Percentiles rank a stretch among this genome's conserved stretches.
Evolutionary conservation across 148 eudicot species (phyloP).

Genomic region (Euryodendron excelsum): DNA sequence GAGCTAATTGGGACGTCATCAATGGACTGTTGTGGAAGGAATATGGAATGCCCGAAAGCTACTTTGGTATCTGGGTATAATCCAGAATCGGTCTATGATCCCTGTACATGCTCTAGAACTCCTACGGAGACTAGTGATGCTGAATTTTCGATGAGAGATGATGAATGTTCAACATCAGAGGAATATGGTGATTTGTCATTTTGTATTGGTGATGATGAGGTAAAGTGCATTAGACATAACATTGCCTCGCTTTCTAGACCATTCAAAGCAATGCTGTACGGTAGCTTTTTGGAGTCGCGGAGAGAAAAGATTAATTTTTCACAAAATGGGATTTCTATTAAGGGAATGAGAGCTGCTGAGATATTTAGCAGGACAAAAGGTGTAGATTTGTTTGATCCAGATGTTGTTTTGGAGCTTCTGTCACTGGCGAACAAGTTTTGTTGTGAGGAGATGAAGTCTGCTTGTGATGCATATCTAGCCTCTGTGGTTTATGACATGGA

Average conservation of each 20-base stretch:
- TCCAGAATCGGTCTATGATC: conserved; percentile 51
- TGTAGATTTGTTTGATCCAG: conserved; percentile 47
- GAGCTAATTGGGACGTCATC: conserved; percentile 43
- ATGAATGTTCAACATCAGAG: conserved; percentile 48
- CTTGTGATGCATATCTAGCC: conserved; percentile 73
- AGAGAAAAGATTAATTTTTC: conserved; percentile 69
- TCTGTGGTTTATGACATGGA: conserved; percentile 58
- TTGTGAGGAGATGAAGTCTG: conserved; percentile 75
- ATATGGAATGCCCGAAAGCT: conserved; percentile 52
- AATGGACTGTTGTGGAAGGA: conserved; percentile 58
- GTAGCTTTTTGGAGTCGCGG: conserved; percentile 59
- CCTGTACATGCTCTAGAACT: conserved; percentile 35
- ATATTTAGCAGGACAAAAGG: conserved; percentile 65
- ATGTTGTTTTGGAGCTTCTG: conserved; percentile 66
- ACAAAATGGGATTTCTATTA: conserved; percentile 47
- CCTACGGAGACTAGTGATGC: not conserved
- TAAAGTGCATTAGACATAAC: conserved; percentile 51
- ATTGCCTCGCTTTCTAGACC: conserved; percentile 76
- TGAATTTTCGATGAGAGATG: conserved; percentile 18
- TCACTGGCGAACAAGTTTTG: conserved; percentile 70
- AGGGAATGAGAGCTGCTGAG: conserved; percentile 71
- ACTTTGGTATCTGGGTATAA: conserved; percentile 50
- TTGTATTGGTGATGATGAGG: conserved; percentile 65
- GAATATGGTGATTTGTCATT: conserved; percentile 45
- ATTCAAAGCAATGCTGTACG: conserved; percentile 65